These are phyloP conservation scores for Neostapfia colusana DNA, from an alignment of 176 grass and related monocot species.

Conservation along the genomic window DNA sequence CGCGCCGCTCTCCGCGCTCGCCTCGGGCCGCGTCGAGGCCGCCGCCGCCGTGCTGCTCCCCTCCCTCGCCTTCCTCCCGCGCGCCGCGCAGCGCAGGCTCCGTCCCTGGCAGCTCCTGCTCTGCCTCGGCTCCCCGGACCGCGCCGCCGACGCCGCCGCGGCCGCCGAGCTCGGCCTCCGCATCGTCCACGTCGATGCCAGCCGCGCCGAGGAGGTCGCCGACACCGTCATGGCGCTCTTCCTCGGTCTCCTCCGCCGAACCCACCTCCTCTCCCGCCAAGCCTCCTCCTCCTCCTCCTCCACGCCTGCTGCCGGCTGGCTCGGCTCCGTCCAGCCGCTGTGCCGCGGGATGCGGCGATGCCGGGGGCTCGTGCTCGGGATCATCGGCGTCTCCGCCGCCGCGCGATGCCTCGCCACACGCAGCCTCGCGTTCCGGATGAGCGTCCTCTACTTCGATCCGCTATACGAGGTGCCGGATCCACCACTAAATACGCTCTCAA, in stretches of 20 bases:
- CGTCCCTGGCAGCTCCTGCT: slow-evolving; percentile 87
- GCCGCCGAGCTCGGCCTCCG: slow-evolving; percentile 85
- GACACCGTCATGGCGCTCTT: slow-evolving; percentile 99
- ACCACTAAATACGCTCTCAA: slow-evolving; percentile 4
- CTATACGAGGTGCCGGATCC: slow-evolving; percentile 63
- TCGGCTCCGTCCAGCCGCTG: slow-evolving; percentile 78
- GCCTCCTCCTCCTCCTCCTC: slow-evolving; percentile 63
- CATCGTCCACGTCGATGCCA: slow-evolving; percentile 79
- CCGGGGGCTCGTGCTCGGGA: slow-evolving; percentile 82
- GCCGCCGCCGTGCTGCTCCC: slow-evolving; percentile 64
- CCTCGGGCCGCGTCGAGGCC: slow-evolving; percentile 58
- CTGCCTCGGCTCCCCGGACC: slow-evolving; percentile 77
- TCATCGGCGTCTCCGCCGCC: slow-evolving; percentile 68
- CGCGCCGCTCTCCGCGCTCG: slow-evolving; percentile 59
- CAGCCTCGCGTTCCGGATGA: slow-evolving; percentile 89
- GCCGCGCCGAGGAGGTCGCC: slow-evolving; percentile 82
- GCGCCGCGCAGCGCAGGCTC: slow-evolving; percentile 75
- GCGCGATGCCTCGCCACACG: slow-evolving; percentile 83
- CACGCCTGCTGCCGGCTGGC: slow-evolving; percentile 53
- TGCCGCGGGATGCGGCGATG: slow-evolving; percentile 85
- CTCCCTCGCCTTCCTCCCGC: slow-evolving; percentile 79
- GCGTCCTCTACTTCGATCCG: slow-evolving; percentile 93
- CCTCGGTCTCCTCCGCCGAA: slow-evolving; percentile 79
- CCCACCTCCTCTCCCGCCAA: slow-evolving; percentile 73
- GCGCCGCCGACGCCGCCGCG: slow-evolving; percentile 59